Conservation (phyloP, 495 filamentous ascomycete species). For the Aspergillus cavernicola region DNA sequence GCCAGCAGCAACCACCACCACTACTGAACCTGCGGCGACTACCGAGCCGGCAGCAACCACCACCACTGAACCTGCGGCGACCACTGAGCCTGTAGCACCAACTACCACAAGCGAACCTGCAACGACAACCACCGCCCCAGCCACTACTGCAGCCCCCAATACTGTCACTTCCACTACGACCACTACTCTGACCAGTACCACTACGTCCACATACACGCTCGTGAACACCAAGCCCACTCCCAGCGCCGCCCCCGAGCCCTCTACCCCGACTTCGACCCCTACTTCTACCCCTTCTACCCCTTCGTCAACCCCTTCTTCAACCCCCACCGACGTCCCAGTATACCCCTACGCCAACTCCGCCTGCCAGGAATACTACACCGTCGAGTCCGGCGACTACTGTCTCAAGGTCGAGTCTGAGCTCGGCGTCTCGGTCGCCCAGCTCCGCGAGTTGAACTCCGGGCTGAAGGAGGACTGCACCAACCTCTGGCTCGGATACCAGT, state of each 20-base stretch:
- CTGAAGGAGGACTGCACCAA: conserved; percentile 33
- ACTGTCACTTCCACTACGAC: neutral
- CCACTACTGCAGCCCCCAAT: neutral
- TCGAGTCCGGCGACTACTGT: conserved; percentile 41
- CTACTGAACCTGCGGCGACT: neutral
- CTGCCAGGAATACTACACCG: conserved; percentile 43
- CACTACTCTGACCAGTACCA: neutral
- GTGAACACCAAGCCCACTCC: neutral
- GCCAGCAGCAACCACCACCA: neutral
- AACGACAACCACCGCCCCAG: neutral
- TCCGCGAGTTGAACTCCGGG: conserved; percentile 38
- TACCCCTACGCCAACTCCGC: conserved; percentile 7
- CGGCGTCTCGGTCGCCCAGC: conserved; percentile 25
- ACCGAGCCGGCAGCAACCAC: neutral
- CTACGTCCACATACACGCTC: neutral
- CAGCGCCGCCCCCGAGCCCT: neutral
- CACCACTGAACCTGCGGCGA: neutral
- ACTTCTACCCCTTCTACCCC: neutral
- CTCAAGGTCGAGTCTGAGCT: conserved; percentile 27
- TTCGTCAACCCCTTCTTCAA: neutral
- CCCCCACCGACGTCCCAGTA: neutral
- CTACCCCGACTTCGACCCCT: neutral
- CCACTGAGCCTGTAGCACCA: neutral
- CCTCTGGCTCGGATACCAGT: conserved; percentile 40
- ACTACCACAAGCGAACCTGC: neutral